Base-by-base conservation (phyloP, 176 grass and related monocot species). In the Musa schizocarpa region DNA sequence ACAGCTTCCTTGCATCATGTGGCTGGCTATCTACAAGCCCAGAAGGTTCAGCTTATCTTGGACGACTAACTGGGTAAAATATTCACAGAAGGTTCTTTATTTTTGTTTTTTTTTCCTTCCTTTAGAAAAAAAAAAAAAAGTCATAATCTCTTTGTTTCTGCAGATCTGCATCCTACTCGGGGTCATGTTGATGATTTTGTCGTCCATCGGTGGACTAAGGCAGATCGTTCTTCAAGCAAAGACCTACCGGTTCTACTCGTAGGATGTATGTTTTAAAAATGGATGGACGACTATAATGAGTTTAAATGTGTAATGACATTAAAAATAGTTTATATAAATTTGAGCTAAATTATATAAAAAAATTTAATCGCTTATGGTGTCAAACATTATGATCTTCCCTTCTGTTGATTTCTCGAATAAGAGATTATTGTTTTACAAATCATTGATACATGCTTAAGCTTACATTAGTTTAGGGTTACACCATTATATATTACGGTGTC, bases 1-100 rank as follows among this genome's bases (percentile, higher is more conserved):
- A 59, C 57, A 59, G 57, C 57, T 59, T 59, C 57, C 57, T n/a
- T 59, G 57, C 57, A 59, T 59, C 57, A 59, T 59, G 13, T 59
- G 57, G 57, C 57, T 59, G 7, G 13, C 57, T 8, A 59, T 59
- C 57, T 21, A n/a, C 57, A 59, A 59, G 57, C 57, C 57, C 57
- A 21, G 57, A 59, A 59, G 57, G 16, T 59, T 59, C 17, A 59
- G 57, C 14, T 59, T 59, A 9, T 59, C 57, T 8, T 59, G 57
- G 57, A 59, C 4, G 7, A n/a, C 16, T n/a, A 59, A 59, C 14
- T 59, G 19, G 57, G 57, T 59, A 17, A 1, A 19, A 27, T 34
- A 5, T 5, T 34, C 34, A 3, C 34, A 4, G 34, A 2, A 20
- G 7, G 0, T 56, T 56, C 16, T 56, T 56, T 13, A 22, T 56